A percentile compares a stretch with the other conserved stretches of the same genome.
phyloP scores from a whole-genome alignment of 805 yeast species.

The Starmerella apicola region DNA sequence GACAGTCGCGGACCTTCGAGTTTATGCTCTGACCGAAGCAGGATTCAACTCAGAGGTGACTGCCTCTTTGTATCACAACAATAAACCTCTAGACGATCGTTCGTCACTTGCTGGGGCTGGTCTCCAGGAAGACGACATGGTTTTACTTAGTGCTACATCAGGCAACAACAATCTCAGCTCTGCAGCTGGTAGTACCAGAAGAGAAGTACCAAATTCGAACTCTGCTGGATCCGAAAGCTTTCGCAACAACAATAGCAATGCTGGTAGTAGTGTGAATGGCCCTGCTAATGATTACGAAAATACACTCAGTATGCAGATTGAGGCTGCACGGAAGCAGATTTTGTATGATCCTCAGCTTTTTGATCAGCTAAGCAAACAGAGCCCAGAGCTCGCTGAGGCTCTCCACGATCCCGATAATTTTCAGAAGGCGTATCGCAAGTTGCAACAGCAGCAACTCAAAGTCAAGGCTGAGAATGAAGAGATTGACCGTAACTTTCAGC shows the following conservation, averaged over 20 bases:
- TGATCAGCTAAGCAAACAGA: constrained; percentile 26
- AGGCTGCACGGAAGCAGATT: constrained; percentile 28
- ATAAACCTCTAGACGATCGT: constrained; percentile 30
- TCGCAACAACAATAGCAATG: background rate
- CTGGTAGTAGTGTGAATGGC: background rate
- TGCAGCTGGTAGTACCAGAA: background rate
- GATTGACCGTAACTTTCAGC: constrained; percentile 64
- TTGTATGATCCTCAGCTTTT: constrained; percentile 26
- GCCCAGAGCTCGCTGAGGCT: constrained; percentile 39
- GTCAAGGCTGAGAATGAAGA: constrained; percentile 40
- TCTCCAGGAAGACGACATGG: constrained; percentile 46
- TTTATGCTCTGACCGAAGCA: constrained; percentile 61
- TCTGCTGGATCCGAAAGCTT: background rate
- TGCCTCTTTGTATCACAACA: constrained; percentile 42
- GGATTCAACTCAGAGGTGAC: constrained; percentile 32
- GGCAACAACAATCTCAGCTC: background rate
- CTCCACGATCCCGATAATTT: constrained; percentile 41
- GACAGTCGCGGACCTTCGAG: constrained; percentile 54
- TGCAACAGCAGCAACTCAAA: constrained; percentile 34
- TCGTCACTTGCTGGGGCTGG: constrained; percentile 37
- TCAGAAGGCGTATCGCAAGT: constrained; percentile 31
- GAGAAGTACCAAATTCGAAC: background rate
- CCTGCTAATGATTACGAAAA: constrained; percentile 1
- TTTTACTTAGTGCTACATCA: constrained; percentile 20
- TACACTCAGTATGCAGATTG: constrained; percentile 19